These are phyloP conservation scores for Penicillium sclerotigenum DNA, from an alignment of 2,329 filamentous ascomycete species.

Conservation along the genomic window DNA sequence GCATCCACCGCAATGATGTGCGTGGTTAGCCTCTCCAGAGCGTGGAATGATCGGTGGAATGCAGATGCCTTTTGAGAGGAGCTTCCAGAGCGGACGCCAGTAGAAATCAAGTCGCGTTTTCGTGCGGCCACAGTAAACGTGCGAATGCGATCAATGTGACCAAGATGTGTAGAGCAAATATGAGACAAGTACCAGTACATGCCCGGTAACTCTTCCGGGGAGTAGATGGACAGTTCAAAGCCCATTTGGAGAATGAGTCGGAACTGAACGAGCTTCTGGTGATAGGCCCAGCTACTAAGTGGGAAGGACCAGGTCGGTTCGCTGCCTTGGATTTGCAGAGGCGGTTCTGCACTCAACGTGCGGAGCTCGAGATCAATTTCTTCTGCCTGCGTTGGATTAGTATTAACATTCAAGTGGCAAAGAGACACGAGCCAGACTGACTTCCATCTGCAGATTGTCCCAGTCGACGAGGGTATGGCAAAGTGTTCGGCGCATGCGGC, in stretches of 20 bases:
- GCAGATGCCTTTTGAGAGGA: slow-evolving; percentile 30
- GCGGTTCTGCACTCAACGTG: slow-evolving; percentile 57
- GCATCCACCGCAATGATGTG: slow-evolving; percentile 62
- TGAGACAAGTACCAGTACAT: slow-evolving; percentile 92
- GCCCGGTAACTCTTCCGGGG: slow-evolving; percentile 74
- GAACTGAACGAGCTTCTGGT: slow-evolving; percentile 86
- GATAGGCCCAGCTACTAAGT: slow-evolving; percentile 82
- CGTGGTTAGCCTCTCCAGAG: slow-evolving; percentile 59
- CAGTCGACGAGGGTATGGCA: slow-evolving; percentile 79
- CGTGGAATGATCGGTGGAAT: slow-evolving; percentile 45
- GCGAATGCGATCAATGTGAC: slow-evolving; percentile 71
- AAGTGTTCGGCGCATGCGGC: slow-evolving; percentile 82
- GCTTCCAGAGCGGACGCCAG: slow-evolving; percentile 4
- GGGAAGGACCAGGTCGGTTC: slow-evolving; percentile 65
- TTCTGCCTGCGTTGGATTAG: slow-evolving; percentile 50
- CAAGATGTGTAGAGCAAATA: slow-evolving; percentile 63
- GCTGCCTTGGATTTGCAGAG: slow-evolving; percentile 52
- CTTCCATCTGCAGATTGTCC: slow-evolving; percentile 78
- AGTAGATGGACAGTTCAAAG: slow-evolving; percentile 89
- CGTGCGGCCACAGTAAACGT: slow-evolving; percentile 53
- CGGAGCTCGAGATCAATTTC: slow-evolving; percentile 69
- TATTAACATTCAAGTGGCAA: not conserved
- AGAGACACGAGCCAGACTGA: slow-evolving; percentile 28
- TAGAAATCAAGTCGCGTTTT: slow-evolving; percentile 24
- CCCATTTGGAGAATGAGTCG: slow-evolving; percentile 85